A percentile compares a stretch with the other conserved stretches of the same genome.
phyloP scores from a whole-genome alignment of 495 filamentous ascomycete genomes.

The Elaphomyces granulatus region DNA sequence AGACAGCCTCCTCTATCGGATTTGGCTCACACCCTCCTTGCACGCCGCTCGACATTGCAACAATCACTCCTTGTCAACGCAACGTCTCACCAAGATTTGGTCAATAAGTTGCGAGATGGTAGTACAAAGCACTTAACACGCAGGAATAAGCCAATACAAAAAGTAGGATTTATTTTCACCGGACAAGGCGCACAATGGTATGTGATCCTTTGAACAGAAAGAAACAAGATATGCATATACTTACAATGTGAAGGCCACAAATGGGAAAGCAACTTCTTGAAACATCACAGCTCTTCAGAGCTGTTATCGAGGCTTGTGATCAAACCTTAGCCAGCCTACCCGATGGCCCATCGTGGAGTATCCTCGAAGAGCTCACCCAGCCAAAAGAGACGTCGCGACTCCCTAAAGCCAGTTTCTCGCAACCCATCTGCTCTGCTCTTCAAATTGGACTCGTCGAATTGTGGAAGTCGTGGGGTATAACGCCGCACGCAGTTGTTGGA shows the following conservation, averaged over 20 bases:
- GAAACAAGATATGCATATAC: too few species aligned
- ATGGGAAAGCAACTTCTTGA: constrained; percentile 29
- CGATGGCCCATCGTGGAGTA: constrained; percentile 32
- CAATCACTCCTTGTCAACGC: constrained; percentile 1
- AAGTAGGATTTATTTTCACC: constrained; percentile 2
- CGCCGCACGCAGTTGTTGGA: constrained; percentile 7
- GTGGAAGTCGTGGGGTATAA: constrained; percentile 1
- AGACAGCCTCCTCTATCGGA: constrained; percentile 1
- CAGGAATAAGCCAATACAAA: neutral
- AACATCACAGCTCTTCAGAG: constrained; percentile 20
- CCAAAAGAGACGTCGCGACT: constrained; percentile 6
- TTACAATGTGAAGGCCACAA: constrained; percentile 19
- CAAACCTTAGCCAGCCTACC: constrained; percentile 20
- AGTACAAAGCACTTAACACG: neutral
- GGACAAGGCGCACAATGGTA: constrained; percentile 6
- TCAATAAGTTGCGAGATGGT: neutral
- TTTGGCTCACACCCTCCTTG: constrained; percentile 3
- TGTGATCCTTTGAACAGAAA: neutral
- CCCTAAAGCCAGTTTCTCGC: constrained; percentile 2
- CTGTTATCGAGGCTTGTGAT: constrained; percentile 30
- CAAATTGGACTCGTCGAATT: constrained; percentile 1
- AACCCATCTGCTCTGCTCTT: constrained; percentile 2
- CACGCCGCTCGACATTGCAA: constrained; percentile 1
- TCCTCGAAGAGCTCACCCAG: constrained; percentile 16
- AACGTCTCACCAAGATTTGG: constrained; percentile 1